Evolutionary conservation across 768 basidiomycete species (phyloP).

Genomic region (Mrakia hoshinonis): DNA sequence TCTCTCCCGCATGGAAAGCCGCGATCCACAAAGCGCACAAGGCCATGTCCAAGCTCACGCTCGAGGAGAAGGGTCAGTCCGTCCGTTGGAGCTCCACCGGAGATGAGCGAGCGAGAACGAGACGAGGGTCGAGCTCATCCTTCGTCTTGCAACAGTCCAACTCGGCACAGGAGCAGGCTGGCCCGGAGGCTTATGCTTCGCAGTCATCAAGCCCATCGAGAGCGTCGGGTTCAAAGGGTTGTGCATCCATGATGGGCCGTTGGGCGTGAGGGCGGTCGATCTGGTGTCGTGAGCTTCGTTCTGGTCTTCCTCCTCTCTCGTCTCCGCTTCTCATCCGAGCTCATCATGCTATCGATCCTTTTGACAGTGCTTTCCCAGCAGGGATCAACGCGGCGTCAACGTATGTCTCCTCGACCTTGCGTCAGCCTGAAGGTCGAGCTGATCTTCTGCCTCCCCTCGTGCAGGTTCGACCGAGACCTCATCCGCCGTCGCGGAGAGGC

Average conservation of each 20-base stretch:
- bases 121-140: conserved; percentile 42
- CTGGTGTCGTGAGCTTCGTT: not conserved
- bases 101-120: conserved; percentile 47
- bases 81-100: conserved; percentile 19
- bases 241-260: conserved; percentile 49
- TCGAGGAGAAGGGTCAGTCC: conserved; percentile 47
- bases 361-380: conserved; percentile 50
- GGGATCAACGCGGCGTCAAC: conserved; percentile 74
- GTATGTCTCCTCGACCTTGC: too few relatives aligned
- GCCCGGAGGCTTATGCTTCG: not conserved
- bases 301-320: not conserved
- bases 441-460: too few relatives aligned
- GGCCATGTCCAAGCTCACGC: not conserved
- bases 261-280: not conserved
- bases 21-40: not conserved
- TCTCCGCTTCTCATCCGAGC: not conserved
- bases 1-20: not conserved
- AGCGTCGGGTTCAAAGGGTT: conserved; percentile 47
- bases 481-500: conserved; percentile 15
- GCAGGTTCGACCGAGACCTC: conserved; percentile 15
- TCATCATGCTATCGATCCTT: not conserved
- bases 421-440: too few relatives aligned
- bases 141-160: not conserved
- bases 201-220: not conserved
- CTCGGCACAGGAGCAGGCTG: not conserved